phyloP scores from a whole-genome alignment of 23 red algal species.

The Agarophyton chilense region DNA sequence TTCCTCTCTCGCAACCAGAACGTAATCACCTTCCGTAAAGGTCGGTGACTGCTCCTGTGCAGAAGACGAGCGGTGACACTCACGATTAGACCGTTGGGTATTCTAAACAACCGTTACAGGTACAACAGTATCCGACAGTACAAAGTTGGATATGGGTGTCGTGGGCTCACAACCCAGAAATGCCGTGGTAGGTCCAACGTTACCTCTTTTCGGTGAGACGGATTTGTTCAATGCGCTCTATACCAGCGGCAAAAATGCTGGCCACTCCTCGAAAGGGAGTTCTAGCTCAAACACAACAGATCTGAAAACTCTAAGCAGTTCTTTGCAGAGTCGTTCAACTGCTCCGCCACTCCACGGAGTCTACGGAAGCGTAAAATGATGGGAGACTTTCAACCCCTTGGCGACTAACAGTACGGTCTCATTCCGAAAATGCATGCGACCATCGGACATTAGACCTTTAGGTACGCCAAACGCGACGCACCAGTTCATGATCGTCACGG shows the following conservation, averaged over 20 bases:
- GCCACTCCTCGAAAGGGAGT: not conserved
- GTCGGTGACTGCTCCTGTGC: not conserved
- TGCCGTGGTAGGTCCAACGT: slow-evolving; percentile 15
- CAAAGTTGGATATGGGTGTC: too few species aligned
- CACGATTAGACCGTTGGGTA: not conserved
- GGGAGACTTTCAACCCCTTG: not conserved
- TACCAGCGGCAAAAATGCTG: slow-evolving; percentile 9
- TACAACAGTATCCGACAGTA: not conserved
- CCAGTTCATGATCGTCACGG: slow-evolving; percentile 14
- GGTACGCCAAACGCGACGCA: slow-evolving; percentile 23
- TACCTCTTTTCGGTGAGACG: not conserved
- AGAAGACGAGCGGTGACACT: not conserved
- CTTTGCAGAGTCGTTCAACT: not conserved
- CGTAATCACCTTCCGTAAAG: not conserved
- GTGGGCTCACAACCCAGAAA: slow-evolving; percentile 12
- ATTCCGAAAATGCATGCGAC: slow-evolving; percentile 44
- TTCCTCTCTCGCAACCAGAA: slow-evolving; percentile 12
- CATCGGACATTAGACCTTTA: slow-evolving; percentile 20
- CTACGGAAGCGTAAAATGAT: slow-evolving; percentile 48
- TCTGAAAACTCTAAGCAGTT: not conserved
- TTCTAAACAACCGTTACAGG: not conserved
- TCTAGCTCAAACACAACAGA: not conserved
- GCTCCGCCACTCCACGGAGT: not conserved
- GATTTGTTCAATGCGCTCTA: slow-evolving; percentile 26
- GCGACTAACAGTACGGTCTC: not conserved